Conservation (phyloP, 495 filamentous ascomycete species). For the Astrothelium macrocarpum region DNA sequence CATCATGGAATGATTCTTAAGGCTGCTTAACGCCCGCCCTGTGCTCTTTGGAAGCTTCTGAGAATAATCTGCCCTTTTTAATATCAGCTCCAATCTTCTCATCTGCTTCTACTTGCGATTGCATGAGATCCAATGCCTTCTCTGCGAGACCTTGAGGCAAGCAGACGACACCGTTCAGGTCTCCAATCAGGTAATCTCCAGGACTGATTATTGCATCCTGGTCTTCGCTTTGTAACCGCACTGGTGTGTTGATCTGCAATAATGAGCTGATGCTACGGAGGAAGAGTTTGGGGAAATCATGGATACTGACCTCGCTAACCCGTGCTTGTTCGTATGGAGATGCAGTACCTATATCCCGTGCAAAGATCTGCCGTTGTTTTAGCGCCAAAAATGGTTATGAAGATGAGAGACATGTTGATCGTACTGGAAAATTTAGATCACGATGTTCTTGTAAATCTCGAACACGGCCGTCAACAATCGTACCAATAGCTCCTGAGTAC, state of each 20-base stretch:
- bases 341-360: constrained; percentile 44
- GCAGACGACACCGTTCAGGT: constrained; percentile 47
- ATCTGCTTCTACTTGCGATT: constrained; percentile 17
- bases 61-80: constrained; percentile 12
- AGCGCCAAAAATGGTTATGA: background rate
- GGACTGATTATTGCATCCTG: constrained; percentile 43
- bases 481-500: constrained; percentile 31
- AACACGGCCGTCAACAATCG: constrained; percentile 50
- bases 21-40: constrained; percentile 18
- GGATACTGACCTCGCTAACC: constrained; percentile 35
- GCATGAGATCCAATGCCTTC: constrained; percentile 35
- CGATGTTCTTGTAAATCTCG: constrained; percentile 52
- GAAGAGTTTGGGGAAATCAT: background rate
- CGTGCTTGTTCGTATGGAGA: constrained; percentile 39
- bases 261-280: background rate
- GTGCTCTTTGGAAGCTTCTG: constrained; percentile 19
- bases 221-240: constrained; percentile 28
- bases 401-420: background rate
- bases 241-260: constrained; percentile 28
- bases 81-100: constrained; percentile 20
- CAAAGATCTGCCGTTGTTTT: constrained; percentile 31
- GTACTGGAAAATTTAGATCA: constrained; percentile 40
- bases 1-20: too few relatives aligned
- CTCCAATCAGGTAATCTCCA: constrained; percentile 49
- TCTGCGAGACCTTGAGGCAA: constrained; percentile 31